Evolutionary conservation across 2,329 filamentous ascomycete genomes (phyloP).

Genomic region (Apiospora kogelbergensis): DNA sequence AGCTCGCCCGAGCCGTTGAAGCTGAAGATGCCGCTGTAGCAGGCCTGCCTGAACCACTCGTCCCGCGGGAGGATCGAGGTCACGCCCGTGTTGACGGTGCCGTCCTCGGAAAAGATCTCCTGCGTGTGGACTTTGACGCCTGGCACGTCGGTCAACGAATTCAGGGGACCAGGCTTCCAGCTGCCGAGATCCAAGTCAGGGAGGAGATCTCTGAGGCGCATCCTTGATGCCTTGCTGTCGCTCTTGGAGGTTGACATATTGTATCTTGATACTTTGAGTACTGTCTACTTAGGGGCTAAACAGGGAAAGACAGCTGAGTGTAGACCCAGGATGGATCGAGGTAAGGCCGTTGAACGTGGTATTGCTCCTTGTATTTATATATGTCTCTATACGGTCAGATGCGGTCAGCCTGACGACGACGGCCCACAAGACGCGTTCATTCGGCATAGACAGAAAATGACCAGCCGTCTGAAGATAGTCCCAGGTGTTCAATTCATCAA

Average conservation of each 20-base stretch:
- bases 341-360: not conserved
- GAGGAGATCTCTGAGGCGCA: slow-evolving; percentile 43
- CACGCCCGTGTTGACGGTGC: slow-evolving; percentile 47
- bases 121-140: slow-evolving; percentile 48
- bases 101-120: slow-evolving; percentile 37
- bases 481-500: too few relatives aligned
- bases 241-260: not conserved
- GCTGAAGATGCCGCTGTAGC: slow-evolving; percentile 53
- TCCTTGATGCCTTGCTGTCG: slow-evolving; percentile 19
- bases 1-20: slow-evolving; percentile 66
- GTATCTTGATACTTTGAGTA: not conserved
- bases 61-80: slow-evolving; percentile 48
- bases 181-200: slow-evolving; percentile 44
- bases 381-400: not conserved
- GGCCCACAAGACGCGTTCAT: not conserved
- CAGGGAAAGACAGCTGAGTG: not conserved
- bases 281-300: not conserved
- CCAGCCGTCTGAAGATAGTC: not conserved
- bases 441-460: not conserved
- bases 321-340: not conserved
- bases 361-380: not conserved
- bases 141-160: slow-evolving; percentile 51
- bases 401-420: not conserved
- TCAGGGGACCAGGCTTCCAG: slow-evolving; percentile 44
- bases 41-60: slow-evolving; percentile 44